These are phyloP conservation scores for Boletus tomentosulus DNA, from an alignment of 768 basidiomycete species.

Conservation along the genomic window DNA sequence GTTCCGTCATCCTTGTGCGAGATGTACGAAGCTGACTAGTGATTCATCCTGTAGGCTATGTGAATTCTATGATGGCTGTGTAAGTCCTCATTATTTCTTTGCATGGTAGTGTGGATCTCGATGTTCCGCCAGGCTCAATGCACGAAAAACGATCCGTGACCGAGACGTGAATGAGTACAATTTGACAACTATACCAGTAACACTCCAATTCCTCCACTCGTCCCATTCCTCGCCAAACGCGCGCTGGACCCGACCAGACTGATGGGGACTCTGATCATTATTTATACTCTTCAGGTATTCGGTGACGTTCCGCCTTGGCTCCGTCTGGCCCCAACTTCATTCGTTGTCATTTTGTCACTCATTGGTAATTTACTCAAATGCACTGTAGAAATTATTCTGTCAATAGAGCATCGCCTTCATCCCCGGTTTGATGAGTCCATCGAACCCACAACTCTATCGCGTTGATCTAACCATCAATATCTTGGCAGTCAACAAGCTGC, in stretches of 20 bases:
- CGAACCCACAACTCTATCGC: conserved; percentile 2
- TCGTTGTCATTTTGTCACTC: background rate
- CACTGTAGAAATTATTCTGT: background rate
- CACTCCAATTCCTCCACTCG: background rate
- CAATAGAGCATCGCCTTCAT: background rate
- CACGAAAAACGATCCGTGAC: conserved; percentile 8
- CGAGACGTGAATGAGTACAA: background rate
- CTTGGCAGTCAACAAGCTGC: conserved; percentile 9
- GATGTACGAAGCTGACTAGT: background rate
- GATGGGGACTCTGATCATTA: background rate
- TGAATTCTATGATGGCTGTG: conserved; percentile 16
- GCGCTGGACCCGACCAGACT: background rate
- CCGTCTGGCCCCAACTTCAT: too few relatives aligned
- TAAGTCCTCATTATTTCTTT: background rate
- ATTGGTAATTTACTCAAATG: background rate
- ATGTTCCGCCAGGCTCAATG: conserved; percentile 8
- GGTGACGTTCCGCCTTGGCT: too few relatives aligned
- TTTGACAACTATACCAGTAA: background rate
- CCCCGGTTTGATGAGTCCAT: background rate
- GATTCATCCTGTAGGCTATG: conserved; percentile 1
- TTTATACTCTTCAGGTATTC: background rate
- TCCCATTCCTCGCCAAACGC: background rate
- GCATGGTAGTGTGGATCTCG: background rate
- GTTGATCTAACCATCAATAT: conserved; percentile 8
- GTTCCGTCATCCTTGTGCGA: background rate